Conservation (phyloP, 192 early-diverging fungal genomes). For the Umbelopsis sp. region DNA sequence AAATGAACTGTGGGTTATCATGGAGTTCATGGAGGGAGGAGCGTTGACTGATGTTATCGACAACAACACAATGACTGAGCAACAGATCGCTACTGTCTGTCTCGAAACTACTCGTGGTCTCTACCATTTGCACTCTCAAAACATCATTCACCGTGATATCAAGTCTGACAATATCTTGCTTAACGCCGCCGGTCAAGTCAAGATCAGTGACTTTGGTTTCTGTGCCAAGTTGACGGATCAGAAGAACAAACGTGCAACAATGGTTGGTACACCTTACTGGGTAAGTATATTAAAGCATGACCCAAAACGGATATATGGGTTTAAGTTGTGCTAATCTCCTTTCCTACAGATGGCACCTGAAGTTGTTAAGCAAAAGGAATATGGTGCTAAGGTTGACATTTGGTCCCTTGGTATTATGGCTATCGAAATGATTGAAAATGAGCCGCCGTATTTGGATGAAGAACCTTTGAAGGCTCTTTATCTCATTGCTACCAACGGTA, state of each 20-base stretch:
- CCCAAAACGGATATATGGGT: no score
- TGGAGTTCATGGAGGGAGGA: conserved; percentile 99
- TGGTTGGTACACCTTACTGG: conserved; percentile 92
- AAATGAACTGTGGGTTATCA: conserved; percentile 94
- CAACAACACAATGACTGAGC: conserved; percentile 90
- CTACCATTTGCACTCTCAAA: conserved; percentile 75
- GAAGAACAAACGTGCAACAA: conserved; percentile 82
- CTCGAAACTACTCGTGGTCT: conserved; percentile 86
- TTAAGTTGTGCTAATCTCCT: not conserved
- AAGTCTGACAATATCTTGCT: conserved; percentile 90
- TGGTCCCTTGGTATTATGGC: conserved; percentile 98
- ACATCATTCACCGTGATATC: conserved; percentile 91
- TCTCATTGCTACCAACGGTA: conserved; percentile 95
- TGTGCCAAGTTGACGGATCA: conserved; percentile 88
- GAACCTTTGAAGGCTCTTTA: conserved; percentile 95
- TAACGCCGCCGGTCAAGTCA: conserved; percentile 79
- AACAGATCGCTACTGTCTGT: conserved; percentile 93
- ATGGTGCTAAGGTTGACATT: conserved; percentile 79
- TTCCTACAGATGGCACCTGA: conserved; percentile 67
- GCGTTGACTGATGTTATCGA: conserved; percentile 98
- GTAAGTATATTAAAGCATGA: not conserved
- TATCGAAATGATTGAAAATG: conserved; percentile 97
- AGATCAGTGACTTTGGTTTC: conserved; percentile 94
- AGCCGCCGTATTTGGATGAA: conserved; percentile 95
- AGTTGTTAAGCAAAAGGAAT: conserved; percentile 81